Base-by-base conservation (phyloP, 2,329 filamentous ascomycete genomes). In the Clarireedia hainanense region DNA sequence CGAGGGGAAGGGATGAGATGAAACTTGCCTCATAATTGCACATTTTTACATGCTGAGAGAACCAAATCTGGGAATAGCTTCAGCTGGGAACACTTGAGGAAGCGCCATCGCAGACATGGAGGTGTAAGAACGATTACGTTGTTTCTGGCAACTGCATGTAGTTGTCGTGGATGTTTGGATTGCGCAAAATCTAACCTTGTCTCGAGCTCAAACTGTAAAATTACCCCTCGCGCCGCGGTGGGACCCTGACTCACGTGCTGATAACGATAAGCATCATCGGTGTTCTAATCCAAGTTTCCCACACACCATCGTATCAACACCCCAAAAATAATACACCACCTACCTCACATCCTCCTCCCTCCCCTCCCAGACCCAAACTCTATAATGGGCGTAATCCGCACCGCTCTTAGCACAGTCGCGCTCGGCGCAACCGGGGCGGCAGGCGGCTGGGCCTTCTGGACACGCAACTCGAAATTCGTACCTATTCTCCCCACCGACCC, bases 401-500 rank as follows among this genome's bases (percentile, higher is more conserved):
- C 56, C 1, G 37, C 60, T 9, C 36, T 66, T 20, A 61, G 57
- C 2, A 61, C 63, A 6, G 61, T 57, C 24, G 36, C 62, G 26
- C 50, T 62, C 3, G 61, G 62, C 30, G 58, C 58, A 12, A 60
- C 57, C 5, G 61, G 62, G 6, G 51, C 54, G 17, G 60, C 54
- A 2, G 61, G 59, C 3, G 63, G 57, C 5, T 67, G 62, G 26
- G 60, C 63, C 4, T 57, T 64, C 20, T 60, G 48, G 55, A 63
- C 60, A 1, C 57, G 60, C 42, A 62, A 62, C 39, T 59, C 63
- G 1, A 59, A 62, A 50, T 68, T 81, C 64, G 76, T 80, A 52
- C 78, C 85, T 42, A 68, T 85, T 47, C 69, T 75, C n/a, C 68
- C 76, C 46, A 75, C 77, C 61, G 84, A 88, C 63, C 78, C 80